phyloP scores from a whole-genome alignment of 1,284 basidiomycete species.

The Rhizoctonia solani region DNA sequence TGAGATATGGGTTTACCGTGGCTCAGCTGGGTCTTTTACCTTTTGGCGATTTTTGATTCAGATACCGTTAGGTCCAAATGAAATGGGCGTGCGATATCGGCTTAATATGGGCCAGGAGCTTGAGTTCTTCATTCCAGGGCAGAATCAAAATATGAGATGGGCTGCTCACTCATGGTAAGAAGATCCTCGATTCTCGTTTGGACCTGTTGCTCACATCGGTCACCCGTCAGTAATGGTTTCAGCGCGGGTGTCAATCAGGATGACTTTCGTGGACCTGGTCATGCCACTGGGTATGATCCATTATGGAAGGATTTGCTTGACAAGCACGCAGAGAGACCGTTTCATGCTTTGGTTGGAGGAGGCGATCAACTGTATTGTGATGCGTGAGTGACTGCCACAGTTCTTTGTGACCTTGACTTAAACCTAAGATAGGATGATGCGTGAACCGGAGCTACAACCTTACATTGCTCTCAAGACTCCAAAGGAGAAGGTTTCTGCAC shows the following conservation, averaged over 20 bases:
- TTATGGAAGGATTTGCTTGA: constrained; percentile 90
- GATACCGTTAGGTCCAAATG: constrained; percentile 71
- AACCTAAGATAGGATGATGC: constrained; percentile 55
- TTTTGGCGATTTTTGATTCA: constrained; percentile 96
- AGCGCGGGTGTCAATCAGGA: constrained; percentile 72
- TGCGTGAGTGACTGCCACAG: constrained; percentile 49
- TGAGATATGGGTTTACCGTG: constrained; percentile 80
- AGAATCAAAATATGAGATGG: constrained; percentile 87
- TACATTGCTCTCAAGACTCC: constrained; percentile 77
- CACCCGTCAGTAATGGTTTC: constrained; percentile 71
- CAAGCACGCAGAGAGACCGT: constrained; percentile 79
- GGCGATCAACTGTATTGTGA: constrained; percentile 87
- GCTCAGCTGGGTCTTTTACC: constrained; percentile 66
- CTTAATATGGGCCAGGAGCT: constrained; percentile 79
- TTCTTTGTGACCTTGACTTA: neutral
- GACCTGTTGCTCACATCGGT: neutral
- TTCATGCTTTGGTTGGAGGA: constrained; percentile 84
- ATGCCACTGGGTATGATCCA: constrained; percentile 79
- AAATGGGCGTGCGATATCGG: constrained; percentile 61
- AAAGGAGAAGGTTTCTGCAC: constrained; percentile 64
- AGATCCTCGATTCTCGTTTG: neutral
- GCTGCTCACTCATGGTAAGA: constrained; percentile 76
- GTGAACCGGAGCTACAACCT: constrained; percentile 73
- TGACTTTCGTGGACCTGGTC: constrained; percentile 75
- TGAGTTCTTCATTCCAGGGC: constrained; percentile 83